Conservation (phyloP, 345 rosid genomes). For the Capsella bursapastoris region DNA sequence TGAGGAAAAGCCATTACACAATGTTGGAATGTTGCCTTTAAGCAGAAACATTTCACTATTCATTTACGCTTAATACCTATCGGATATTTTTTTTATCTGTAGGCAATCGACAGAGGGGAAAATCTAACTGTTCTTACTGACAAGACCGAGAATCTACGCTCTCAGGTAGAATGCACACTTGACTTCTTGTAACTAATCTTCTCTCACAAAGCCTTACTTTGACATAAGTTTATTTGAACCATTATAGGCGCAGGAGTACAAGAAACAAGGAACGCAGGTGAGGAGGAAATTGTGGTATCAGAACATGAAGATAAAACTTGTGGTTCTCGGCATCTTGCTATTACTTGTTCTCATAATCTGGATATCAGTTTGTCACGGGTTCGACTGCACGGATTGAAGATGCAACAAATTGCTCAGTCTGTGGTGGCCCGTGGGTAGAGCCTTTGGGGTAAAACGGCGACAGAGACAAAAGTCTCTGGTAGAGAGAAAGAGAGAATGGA, state of each 20-base stretch:
- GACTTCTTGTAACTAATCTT: not conserved
- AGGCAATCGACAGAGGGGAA: slow-evolving; percentile 90
- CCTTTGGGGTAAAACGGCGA: not conserved
- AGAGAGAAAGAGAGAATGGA: not conserved
- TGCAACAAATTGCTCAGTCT: not conserved
- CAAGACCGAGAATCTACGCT: slow-evolving; percentile 76
- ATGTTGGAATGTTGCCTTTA: slow-evolving; percentile 3
- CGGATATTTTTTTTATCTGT: slow-evolving; percentile 7
- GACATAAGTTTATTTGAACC: slow-evolving; percentile 1
- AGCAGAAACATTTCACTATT: not conserved
- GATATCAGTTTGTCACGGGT: slow-evolving; percentile 89
- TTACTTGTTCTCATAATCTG: slow-evolving; percentile 78
- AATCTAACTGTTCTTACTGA: slow-evolving; percentile 66
- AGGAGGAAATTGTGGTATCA: slow-evolving; percentile 92
- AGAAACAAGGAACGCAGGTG: slow-evolving; percentile 71
- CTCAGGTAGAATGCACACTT: slow-evolving; percentile 57
- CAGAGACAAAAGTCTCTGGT: slow-evolving; percentile 35
- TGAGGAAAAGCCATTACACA: not conserved
- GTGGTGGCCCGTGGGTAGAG: slow-evolving; percentile 15
- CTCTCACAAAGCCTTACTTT: not conserved
- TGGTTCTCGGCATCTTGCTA: slow-evolving; percentile 76
- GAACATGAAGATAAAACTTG: slow-evolving; percentile 95
- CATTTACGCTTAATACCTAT: not conserved
- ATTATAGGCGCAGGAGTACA: slow-evolving; percentile 75
- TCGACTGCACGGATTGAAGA: slow-evolving; percentile 67